Evolutionary conservation across 2,329 filamentous ascomycete genomes (phyloP), one percentile per base, ranked within the genome.

Genomic region (Ophiostoma perfectum): DNA sequence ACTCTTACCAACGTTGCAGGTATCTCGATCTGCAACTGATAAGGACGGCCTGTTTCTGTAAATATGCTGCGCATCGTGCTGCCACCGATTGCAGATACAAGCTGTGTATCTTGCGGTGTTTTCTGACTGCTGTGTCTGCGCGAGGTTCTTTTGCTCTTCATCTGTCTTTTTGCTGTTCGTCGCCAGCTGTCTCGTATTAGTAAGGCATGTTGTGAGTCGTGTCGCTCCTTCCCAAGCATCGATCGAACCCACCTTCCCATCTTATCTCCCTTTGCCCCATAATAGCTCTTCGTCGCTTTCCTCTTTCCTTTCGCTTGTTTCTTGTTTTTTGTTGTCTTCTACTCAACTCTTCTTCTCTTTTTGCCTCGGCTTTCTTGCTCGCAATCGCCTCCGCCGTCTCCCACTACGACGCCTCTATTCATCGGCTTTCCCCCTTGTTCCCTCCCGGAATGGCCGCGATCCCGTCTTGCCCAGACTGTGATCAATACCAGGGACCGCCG

Each of bases 211-310:
- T 55, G 8, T 55, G 49, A 55, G 49, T 55, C 49, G 49, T 55
- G 49, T 55, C 18, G 49, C 49, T 27, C 49, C 18, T 55, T 55
- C 49, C 49, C n/a, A 27, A 11, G 12, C 49, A 58, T 58, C 18
- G 55, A 42, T 9, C 7, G 27, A 63, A 62, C 12, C 60, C 60
- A n/a, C 27, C 60, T 63, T 62, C 45, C 41, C 41, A 65, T 63
- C 60, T 18, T 63, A 63, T 63, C 60, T 63, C 36, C 38, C 49
- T 55, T 60, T n/a, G 60, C 27, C 12, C 18, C 18, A 49, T 49
- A 49, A 27, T 47, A 47, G 42, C 64, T 65, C 44, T 12, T 36
- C 12, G n/a, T 5, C 27, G 27, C 55, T 16, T 60, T 38, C 16
- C 9, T 47, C 45, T 55, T 27, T 55, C 12, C 49, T 55, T 55